Conservation (phyloP, 257 asterid species). For the Jasminum sambac region DNA sequence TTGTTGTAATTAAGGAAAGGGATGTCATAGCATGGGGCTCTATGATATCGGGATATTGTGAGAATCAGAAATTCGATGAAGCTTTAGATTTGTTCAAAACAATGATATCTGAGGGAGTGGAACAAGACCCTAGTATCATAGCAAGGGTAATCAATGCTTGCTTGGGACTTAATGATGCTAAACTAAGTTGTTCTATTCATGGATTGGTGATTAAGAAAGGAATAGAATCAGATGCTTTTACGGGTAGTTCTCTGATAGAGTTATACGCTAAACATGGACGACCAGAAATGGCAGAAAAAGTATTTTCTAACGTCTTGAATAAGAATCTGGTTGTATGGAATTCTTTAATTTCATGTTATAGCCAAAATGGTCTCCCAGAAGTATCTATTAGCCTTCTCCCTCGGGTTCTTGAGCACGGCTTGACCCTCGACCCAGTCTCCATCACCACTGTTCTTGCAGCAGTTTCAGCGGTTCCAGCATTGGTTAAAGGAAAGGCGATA, state of each 20-base stretch:
- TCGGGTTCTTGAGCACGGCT: slow-evolving; percentile 49
- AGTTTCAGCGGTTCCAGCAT: slow-evolving; percentile 63
- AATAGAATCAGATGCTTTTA: slow-evolving; percentile 50
- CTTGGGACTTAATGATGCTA: slow-evolving; percentile 31
- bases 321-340: slow-evolving; percentile 86
- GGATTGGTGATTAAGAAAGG: slow-evolving; percentile 67
- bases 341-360: slow-evolving; percentile 66
- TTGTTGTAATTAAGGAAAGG: slow-evolving; percentile 52
- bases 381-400: slow-evolving; percentile 60
- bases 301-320: slow-evolving; percentile 40
- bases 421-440: slow-evolving; percentile 58
- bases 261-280: slow-evolving; percentile 58
- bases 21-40: slow-evolving; percentile 91
- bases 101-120: slow-evolving; percentile 52
- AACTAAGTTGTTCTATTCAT: slow-evolving; percentile 56
- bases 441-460: slow-evolving; percentile 61
- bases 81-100: slow-evolving; percentile 51
- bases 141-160: slow-evolving; percentile 51
- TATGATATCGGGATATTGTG: slow-evolving; percentile 60
- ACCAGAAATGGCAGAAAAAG: slow-evolving; percentile 46
- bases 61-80: slow-evolving; percentile 46
- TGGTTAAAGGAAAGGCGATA: slow-evolving; percentile 65
- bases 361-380: slow-evolving; percentile 55
- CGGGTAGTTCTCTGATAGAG: slow-evolving; percentile 63
- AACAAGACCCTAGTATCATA: slow-evolving; percentile 56